phyloP scores from a whole-genome alignment of 163 green algal species.

The Volvox carteri region DNA sequence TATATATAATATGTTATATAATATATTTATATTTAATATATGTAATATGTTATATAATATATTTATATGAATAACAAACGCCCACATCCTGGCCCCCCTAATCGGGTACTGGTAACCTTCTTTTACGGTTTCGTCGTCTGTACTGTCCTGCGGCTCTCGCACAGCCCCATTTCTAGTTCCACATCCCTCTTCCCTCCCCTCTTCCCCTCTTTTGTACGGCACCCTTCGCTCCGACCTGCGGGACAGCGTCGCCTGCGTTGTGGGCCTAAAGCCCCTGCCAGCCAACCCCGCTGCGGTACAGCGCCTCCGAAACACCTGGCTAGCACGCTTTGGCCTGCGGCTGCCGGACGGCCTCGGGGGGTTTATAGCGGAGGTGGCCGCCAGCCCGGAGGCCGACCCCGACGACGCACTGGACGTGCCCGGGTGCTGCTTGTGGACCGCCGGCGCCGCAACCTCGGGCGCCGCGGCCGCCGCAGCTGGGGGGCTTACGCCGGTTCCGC shows the following conservation, averaged over 20 bases:
- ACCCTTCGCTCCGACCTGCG: too few relatives aligned
- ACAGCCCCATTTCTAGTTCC: too few relatives aligned
- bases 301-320: constrained; percentile 19
- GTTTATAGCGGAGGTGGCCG: constrained; percentile 36
- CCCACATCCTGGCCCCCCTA: too few relatives aligned
- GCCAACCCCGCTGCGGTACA: not conserved
- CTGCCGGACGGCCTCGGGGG: constrained; percentile 35
- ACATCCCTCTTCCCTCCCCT: too few relatives aligned
- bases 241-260: constrained; percentile 15
- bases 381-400: constrained; percentile 34
- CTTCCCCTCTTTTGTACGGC: too few relatives aligned
- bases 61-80: too few relatives aligned
- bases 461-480: not conserved
- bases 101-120: too few relatives aligned
- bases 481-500: constrained; percentile 12
- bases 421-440: constrained; percentile 38
- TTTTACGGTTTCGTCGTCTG: too few relatives aligned
- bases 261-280: constrained; percentile 21
- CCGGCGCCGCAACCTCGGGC: not conserved
- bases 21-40: too few relatives aligned
- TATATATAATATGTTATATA: too few relatives aligned
- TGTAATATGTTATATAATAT: too few relatives aligned
- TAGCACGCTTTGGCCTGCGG: constrained; percentile 2
- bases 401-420: constrained; percentile 32
- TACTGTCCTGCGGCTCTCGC: too few relatives aligned